phyloP scores from a whole-genome alignment of 371 early-diverging fungal genomes.

The Actinomortierella wolfii region DNA sequence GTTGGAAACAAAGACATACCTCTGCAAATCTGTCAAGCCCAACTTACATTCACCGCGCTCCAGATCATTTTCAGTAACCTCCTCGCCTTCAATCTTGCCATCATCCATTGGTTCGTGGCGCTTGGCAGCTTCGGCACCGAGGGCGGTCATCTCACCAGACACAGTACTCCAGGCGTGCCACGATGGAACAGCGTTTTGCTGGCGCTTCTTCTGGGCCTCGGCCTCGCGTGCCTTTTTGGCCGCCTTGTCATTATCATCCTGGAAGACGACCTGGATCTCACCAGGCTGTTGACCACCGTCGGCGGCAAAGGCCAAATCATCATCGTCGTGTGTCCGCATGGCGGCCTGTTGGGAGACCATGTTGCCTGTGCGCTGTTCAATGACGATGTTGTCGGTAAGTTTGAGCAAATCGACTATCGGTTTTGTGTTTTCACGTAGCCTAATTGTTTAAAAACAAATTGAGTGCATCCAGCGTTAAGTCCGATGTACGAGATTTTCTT shows the following conservation, averaged over 20 bases:
- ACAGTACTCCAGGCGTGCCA: conserved; percentile 82
- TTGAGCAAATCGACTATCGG: conserved; percentile 84
- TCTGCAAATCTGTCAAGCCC: not conserved
- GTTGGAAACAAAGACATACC: not conserved
- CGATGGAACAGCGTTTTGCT: conserved; percentile 80
- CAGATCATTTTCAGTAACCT: conserved; percentile 52
- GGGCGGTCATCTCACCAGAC: conserved; percentile 56
- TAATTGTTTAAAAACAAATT: conserved; percentile 17
- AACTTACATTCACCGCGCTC: conserved; percentile 58
- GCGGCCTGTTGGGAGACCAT: conserved; percentile 28
- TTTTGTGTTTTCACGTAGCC: conserved; percentile 80
- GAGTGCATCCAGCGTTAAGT: not conserved
- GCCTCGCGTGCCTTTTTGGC: conserved; percentile 68
- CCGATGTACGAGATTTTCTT: no score
- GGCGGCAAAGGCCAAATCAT: conserved; percentile 70
- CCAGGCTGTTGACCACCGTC: conserved; percentile 77
- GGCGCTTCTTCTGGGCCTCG: conserved; percentile 74
- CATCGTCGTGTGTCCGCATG: conserved; percentile 34
- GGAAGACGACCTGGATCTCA: conserved; percentile 80
- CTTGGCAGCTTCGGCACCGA: conserved; percentile 44
- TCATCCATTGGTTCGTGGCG: conserved; percentile 45
- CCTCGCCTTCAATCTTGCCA: conserved; percentile 52
- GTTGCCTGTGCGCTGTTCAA: conserved; percentile 47
- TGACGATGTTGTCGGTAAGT: conserved; percentile 75
- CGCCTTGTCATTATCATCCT: conserved; percentile 72